Evolutionary conservation across 495 filamentous ascomycete species (phyloP).

Genomic region (Podospora sp.): DNA sequence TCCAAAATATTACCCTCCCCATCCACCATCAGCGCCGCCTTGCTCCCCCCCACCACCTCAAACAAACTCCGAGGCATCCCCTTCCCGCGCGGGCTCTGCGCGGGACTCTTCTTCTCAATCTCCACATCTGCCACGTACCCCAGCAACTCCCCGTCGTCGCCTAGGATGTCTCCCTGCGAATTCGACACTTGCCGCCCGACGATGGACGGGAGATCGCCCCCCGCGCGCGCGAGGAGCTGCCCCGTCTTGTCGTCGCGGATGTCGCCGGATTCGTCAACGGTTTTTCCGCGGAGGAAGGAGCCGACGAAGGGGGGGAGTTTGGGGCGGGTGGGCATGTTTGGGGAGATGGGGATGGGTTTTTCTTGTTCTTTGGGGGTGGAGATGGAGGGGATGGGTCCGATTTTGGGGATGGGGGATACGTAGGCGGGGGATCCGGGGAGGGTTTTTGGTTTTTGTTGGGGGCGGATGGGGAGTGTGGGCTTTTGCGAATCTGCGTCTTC

Average conservation of each 20-base stretch:
- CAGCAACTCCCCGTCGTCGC: constrained; percentile 47
- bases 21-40: constrained; percentile 48
- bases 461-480: constrained; percentile 8
- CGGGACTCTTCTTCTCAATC: constrained; percentile 23
- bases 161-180: constrained; percentile 46
- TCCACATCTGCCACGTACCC: constrained; percentile 53
- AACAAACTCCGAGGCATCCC: constrained; percentile 36
- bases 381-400: constrained; percentile 27
- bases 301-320: constrained; percentile 42
- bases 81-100: constrained; percentile 4
- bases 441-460: constrained; percentile 20
- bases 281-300: constrained; percentile 67
- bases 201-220: constrained; percentile 51
- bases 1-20: constrained; percentile 51
- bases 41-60: constrained; percentile 37
- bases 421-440: constrained; percentile 27
- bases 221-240: constrained; percentile 48
- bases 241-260: constrained; percentile 65
- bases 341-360: constrained; percentile 16
- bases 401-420: constrained; percentile 38
- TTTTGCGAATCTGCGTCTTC: constrained; percentile 8
- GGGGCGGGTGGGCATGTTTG: constrained; percentile 23
- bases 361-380: neutral
- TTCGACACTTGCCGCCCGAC: constrained; percentile 48
- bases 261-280: constrained; percentile 72